Percentiles rank a stretch among this genome's conserved stretches.
Conservation (phyloP, 306 rosid genomes). For the Cicer cuneatum region DNA sequence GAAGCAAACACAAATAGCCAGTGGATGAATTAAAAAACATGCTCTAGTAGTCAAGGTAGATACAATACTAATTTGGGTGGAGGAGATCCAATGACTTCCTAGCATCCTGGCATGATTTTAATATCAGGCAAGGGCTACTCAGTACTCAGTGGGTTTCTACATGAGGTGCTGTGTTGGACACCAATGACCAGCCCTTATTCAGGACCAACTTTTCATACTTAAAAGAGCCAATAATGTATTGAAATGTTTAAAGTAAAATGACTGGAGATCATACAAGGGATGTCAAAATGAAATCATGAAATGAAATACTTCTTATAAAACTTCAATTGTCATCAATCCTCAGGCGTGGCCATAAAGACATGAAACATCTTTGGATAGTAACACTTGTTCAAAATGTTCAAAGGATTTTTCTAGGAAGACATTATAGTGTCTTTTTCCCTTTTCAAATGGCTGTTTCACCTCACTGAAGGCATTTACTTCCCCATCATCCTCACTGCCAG, state of each 20-base stretch:
- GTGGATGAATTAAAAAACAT: conserved; percentile 29
- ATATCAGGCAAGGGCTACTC: neutral
- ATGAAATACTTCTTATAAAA: neutral
- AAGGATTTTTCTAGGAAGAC: neutral
- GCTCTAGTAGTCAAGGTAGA: neutral
- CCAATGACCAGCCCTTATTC: conserved; percentile 16
- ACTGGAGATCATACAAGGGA: conserved; percentile 8
- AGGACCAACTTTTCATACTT: conserved; percentile 21
- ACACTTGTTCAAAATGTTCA: conserved; percentile 7
- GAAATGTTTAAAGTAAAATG: conserved; percentile 24
- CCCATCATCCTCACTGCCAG: neutral
- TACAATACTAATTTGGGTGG: neutral
- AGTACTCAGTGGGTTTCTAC: conserved; percentile 1
- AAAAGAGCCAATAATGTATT: conserved; percentile 22
- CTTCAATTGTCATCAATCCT: conserved; percentile 12
- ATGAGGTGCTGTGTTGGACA: conserved; percentile 12
- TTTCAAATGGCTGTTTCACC: neutral
- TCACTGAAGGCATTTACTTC: neutral
- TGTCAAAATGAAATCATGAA: neutral
- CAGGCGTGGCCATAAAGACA: neutral
- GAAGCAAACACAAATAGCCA: neutral
- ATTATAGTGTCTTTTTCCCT: neutral
- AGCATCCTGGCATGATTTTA: conserved; percentile 20
- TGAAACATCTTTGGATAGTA: conserved; percentile 18
- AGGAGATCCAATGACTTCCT: conserved; percentile 18